Evolutionary conservation across 768 basidiomycete genomes (phyloP).

Genomic region (Trametes villosa): DNA sequence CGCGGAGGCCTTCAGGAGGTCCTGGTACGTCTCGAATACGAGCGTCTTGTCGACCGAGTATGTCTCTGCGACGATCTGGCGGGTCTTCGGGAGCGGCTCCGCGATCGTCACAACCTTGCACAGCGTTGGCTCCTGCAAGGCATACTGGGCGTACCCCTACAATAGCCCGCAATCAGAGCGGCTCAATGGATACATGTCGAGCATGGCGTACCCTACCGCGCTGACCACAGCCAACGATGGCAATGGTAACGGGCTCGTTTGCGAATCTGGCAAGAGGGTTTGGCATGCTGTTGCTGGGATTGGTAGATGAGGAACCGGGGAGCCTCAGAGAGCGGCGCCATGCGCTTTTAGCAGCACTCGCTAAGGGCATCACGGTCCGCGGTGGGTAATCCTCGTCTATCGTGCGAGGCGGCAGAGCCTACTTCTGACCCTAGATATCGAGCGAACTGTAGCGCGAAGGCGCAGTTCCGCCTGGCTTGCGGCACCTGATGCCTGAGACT

Average conservation of each 20-base stretch:
- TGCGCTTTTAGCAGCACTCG: slow-evolving; percentile 26
- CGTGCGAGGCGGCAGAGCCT: not conserved
- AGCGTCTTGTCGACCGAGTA: slow-evolving; percentile 70
- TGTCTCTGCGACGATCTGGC: slow-evolving; percentile 54
- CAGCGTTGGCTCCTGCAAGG: slow-evolving; percentile 56
- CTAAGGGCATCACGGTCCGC: slow-evolving; percentile 19
- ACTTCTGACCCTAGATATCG: not conserved
- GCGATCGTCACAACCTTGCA: slow-evolving; percentile 87
- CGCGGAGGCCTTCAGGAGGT: slow-evolving; percentile 68
- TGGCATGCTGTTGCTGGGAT: slow-evolving; percentile 26
- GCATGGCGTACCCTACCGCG: slow-evolving; percentile 66
- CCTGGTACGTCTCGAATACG: slow-evolving; percentile 73
- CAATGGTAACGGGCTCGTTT: slow-evolving; percentile 62
- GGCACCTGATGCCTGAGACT: not conserved
- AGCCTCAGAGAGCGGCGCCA: slow-evolving; percentile 19
- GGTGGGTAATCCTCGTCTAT: not conserved
- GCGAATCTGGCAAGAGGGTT: slow-evolving; percentile 20
- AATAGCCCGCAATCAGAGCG: not conserved
- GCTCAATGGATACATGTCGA: not conserved
- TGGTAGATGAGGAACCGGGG: not conserved
- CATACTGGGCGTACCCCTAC: slow-evolving; percentile 69
- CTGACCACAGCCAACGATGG: slow-evolving; percentile 82
- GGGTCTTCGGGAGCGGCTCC: slow-evolving; percentile 76
- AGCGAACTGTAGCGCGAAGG: not conserved
- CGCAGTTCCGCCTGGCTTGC: not conserved